Evolutionary conservation across 2,329 filamentous ascomycete species (phyloP).

Genomic region (Cladosporium halotolerans): DNA sequence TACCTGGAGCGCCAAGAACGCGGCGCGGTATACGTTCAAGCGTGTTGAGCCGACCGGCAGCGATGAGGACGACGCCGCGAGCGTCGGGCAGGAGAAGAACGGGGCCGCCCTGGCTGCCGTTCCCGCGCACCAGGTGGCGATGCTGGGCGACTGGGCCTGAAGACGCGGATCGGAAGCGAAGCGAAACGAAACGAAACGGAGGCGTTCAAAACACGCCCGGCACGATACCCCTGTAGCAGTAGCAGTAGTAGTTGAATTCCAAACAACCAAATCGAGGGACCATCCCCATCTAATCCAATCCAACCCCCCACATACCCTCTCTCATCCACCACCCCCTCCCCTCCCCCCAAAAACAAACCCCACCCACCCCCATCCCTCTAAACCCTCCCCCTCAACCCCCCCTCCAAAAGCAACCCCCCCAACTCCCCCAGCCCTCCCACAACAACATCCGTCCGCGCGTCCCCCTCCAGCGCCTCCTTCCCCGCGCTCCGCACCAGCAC

Average conservation of each 20-base stretch:
- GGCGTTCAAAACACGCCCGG: too few relatives aligned
- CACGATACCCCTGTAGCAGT: too few relatives aligned
- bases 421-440: constrained; percentile 17
- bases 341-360: constrained; percentile 26
- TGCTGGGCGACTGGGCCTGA: constrained; percentile 9
- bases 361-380: constrained; percentile 28
- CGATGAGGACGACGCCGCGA: background rate
- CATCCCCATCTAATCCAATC: background rate
- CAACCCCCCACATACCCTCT: background rate
- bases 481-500: constrained; percentile 58
- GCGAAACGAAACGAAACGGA: too few relatives aligned
- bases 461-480: constrained; percentile 30
- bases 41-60: background rate
- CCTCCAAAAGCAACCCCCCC: constrained; percentile 1
- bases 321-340: background rate
- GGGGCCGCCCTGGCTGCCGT: background rate
- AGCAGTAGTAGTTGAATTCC: too few relatives aligned
- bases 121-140: constrained; percentile 3
- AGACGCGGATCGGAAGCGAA: too few relatives aligned
- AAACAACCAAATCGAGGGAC: background rate
- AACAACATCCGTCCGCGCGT: constrained; percentile 30
- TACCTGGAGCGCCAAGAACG: constrained; percentile 9
- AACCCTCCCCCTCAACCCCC: constrained; percentile 31
- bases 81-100: background rate
- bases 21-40: background rate